Evolutionary conservation across 1,284 basidiomycete species (phyloP), one percentile per base, ranked within the genome.

Genomic region (Malassezia psittaci): DNA sequence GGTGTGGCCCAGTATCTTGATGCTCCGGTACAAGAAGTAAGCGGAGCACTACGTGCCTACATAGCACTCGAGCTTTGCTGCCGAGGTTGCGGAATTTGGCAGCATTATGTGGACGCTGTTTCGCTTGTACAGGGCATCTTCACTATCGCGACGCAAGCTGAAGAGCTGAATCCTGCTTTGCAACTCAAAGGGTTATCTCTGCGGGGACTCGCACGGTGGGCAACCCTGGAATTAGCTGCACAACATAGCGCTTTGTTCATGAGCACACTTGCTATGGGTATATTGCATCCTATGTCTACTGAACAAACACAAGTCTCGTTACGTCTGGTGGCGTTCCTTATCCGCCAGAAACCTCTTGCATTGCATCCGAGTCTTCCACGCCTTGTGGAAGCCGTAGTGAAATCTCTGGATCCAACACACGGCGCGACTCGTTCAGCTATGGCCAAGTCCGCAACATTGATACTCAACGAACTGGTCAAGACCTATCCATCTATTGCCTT

Each of bases 381-480:
- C 29, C 79, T 96, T 38, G 85, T 90, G 69, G 93, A 99, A 74
- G 90, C 90, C 1, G 90, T 99, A 1, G 90, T 98, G 19, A 94
- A 91, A 74, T 94, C 89, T 8, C 79, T 98, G 40, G 93, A 98
- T 76, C 94, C 93, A 11, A 91, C 88, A 65, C 81, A 84, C 10
- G 87, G 83, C 0, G 79, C 83, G 11, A 83, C 86, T 71, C 81
- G 94, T 13, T 89, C 94, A 43, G 86, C 87, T 0, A 85, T 96
- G 2, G 78, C 88, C 48, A 86, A 91, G 63, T 84, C 88, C 0
- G 93, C 90, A 0, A 96, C 91, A 0, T 88, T 96, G 63, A 94
- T 98, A 63, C 72, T 74, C 56, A 48, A 79, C 90, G 44, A 87
- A 86, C 49, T 87, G 86, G 74, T 86, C 88, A 42, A 16, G 18